Evolutionary conservation across 2,329 filamentous ascomycete species (phyloP), one percentile per base, ranked within the genome.

Genomic region (Bimuria novae-zelandiae): DNA sequence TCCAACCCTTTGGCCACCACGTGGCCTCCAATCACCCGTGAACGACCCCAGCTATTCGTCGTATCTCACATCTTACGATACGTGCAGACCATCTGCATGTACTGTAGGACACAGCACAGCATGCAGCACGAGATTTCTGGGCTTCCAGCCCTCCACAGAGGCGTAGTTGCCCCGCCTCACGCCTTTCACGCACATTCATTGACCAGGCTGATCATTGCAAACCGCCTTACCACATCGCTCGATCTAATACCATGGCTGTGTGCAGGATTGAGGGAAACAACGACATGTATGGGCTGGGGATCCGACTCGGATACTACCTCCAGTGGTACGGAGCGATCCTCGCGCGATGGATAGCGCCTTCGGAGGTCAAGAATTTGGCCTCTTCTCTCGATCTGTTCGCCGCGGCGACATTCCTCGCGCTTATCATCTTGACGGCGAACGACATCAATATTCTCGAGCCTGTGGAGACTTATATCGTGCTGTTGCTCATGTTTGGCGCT

Each of bases 241-340:
- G 6, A 21, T 12, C n/a, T 27, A 8, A 14, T 12, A 33, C 12
- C 27, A 62, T 64, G 61, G 56, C 52, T 7, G 54, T 56, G 14
- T 62, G 60, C 41, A 48, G 40, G 12, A 64, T 70, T 37, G 17
- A 47, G 11, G 69, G 67, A 1, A 67, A 68, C 41, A 51, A 56
- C 22, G 68, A 72, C 40, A 64, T 68, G 42, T 72, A 71, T 47
- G 69, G 69, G 0, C 60, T 71, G 16, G 69, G 69, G 1, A 71
- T 72, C 32, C 62, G 69, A 11, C 51, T 72, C 8, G 68, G 67
- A 32, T 61, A 63, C 42, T 71, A 71, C 42, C 42, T 70, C 2
- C 66, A 67, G 51, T 72, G 67, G 68, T 54, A 63, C 27, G 62
- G 64, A 1, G 57, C 54, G 7, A 62, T 64, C 4, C 41, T 68